phyloP scores from a whole-genome alignment of 1,284 basidiomycete genomes.

The Pseudomicrostroma phylloplanum region DNA sequence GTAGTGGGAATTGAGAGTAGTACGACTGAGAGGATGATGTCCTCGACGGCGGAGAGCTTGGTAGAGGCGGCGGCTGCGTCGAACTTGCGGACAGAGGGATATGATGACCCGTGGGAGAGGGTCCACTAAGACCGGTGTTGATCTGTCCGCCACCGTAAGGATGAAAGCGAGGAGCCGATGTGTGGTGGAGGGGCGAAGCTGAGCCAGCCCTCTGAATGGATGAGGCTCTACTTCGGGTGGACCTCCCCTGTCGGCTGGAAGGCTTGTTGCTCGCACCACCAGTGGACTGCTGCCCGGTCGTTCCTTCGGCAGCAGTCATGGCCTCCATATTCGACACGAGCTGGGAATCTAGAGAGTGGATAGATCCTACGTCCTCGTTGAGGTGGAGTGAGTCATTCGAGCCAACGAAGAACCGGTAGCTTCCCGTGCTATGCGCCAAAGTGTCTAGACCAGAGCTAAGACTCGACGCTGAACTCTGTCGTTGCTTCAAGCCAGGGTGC shows the following conservation, averaged over 20 bases:
- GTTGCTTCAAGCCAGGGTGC: conserved; percentile 12
- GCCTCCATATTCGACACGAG: conserved; percentile 44
- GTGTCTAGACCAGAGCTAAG: conserved; percentile 22
- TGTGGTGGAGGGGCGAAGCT: conserved; percentile 41
- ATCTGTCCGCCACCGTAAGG: conserved; percentile 24
- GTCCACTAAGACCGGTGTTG: no score
- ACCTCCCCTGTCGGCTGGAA: conserved; percentile 31
- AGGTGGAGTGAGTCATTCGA: conserved; percentile 30
- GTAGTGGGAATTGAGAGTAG: conserved; percentile 24
- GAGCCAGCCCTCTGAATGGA: conserved; percentile 40
- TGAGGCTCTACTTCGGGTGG: conserved; percentile 27
- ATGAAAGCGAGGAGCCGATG: conserved; percentile 40
- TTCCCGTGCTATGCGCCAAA: conserved; percentile 9
- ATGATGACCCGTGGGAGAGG: no score
- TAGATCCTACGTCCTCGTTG: conserved; percentile 28
- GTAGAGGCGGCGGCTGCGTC: conserved; percentile 1
- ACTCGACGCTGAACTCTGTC: conserved; percentile 13
- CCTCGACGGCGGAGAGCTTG: conserved; percentile 13
- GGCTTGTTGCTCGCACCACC: conserved; percentile 25
- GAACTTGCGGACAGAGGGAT: no score
- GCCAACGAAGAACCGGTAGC: conserved; percentile 10
- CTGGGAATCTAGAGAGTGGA: conserved; percentile 40
- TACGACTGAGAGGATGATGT: conserved; percentile 18
- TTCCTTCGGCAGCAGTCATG: conserved; percentile 38
- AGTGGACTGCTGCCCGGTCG: conserved; percentile 19